phyloP scores from a whole-genome alignment of 1,284 basidiomycete genomes.

The Rhodotorula sp. region DNA sequence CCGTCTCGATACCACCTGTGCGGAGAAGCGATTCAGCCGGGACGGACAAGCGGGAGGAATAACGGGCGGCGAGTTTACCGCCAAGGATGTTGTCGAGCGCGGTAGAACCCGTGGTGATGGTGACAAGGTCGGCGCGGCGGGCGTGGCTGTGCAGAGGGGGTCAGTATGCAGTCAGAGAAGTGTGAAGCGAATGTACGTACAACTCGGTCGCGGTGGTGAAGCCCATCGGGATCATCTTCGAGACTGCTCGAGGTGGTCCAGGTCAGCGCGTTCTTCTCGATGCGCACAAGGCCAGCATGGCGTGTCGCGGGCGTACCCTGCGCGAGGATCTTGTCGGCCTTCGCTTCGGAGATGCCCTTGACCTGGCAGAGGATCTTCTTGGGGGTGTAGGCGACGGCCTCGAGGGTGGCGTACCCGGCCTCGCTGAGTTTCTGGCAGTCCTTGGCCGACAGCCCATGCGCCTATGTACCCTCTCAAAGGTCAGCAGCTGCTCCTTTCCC shows the following conservation, averaged over 20 bases:
- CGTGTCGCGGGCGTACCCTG: constrained; percentile 67
- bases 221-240: constrained; percentile 94
- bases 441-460: constrained; percentile 79
- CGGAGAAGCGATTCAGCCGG: background rate
- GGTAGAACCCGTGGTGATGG: constrained; percentile 95
- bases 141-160: constrained; percentile 64
- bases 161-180: background rate
- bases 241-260: constrained; percentile 60
- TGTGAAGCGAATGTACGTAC: constrained; percentile 12
- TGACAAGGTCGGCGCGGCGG: constrained; percentile 90
- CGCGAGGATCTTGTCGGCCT: constrained; percentile 92
- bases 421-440: constrained; percentile 97
- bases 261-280: background rate
- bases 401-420: constrained; percentile 89
- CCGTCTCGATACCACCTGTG: constrained; percentile 92
- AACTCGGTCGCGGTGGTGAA: constrained; percentile 97
- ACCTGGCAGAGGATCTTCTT: constrained; percentile 90
- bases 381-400: constrained; percentile 94
- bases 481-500: too few species aligned
- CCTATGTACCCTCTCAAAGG: background rate
- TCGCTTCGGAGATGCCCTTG: constrained; percentile 96
- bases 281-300: background rate
- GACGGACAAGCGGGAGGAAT: background rate
- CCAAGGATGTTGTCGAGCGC: constrained; percentile 94
- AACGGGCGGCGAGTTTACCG: constrained; percentile 57